Conservation (phyloP, 352 stramenopile genomes). For the Thraustochytrium sp. region DNA sequence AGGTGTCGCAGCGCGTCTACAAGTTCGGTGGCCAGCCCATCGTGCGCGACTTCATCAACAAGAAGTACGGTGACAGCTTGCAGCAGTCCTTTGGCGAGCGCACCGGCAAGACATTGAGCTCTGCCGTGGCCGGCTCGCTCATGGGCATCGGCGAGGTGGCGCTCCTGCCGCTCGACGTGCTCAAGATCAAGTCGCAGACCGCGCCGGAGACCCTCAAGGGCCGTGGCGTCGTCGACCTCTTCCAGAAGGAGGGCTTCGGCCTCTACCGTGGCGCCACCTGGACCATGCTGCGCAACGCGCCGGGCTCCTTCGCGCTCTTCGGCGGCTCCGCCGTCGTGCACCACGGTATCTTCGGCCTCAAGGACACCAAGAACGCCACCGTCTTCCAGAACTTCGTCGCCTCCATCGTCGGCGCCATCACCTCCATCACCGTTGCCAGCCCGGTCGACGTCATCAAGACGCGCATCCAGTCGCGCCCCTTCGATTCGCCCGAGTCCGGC, state of each 20-base stretch:
- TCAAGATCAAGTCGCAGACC: slow-evolving; percentile 93
- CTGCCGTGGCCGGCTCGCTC: slow-evolving; percentile 78
- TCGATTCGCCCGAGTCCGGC: slow-evolving; percentile 84
- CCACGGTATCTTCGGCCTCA: slow-evolving; percentile 79
- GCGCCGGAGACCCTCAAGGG: slow-evolving; percentile 82
- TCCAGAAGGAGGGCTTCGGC: slow-evolving; percentile 77
- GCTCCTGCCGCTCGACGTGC: slow-evolving; percentile 85
- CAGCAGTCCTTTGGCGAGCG: slow-evolving; percentile 78
- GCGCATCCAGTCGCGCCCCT: slow-evolving; percentile 82
- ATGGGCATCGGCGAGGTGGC: slow-evolving; percentile 90
- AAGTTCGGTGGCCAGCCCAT: slow-evolving; percentile 92
- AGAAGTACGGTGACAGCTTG: slow-evolving; percentile 75
- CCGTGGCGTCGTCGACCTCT: slow-evolving; percentile 81
- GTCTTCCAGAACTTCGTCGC: slow-evolving; percentile 83
- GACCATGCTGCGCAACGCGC: slow-evolving; percentile 85
- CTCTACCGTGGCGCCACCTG: slow-evolving; percentile 81
- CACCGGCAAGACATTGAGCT: slow-evolving; percentile 85
- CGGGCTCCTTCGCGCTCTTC: slow-evolving; percentile 89
- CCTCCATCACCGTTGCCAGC: slow-evolving; percentile 72
- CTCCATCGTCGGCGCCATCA: slow-evolving; percentile 53
- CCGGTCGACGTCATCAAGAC: slow-evolving; percentile 92
- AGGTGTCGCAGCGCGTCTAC: slow-evolving; percentile 91
- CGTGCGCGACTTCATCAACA: slow-evolving; percentile 83
- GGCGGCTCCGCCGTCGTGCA: slow-evolving; percentile 76
- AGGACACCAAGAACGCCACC: slow-evolving; percentile 77